Evolutionary conservation across 2,329 filamentous ascomycete species (phyloP).

Genomic region (Pestalotiopsis sp.): DNA sequence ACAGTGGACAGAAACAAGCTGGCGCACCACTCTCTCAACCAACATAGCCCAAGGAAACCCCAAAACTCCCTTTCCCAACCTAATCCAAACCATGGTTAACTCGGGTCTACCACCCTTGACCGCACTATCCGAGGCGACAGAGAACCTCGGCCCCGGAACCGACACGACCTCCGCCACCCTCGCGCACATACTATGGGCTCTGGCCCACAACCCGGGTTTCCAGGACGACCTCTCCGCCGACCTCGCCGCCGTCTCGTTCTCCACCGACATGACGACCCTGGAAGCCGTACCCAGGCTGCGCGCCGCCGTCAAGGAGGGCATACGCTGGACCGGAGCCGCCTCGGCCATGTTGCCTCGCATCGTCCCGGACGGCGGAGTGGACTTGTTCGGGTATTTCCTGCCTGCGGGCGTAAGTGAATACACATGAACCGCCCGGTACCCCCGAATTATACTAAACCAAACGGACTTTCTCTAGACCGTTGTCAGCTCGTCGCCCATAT

Average conservation of each 20-base stretch:
- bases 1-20: slow-evolving; percentile 7
- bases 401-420: not conserved
- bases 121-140: slow-evolving; percentile 1
- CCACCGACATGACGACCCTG: slow-evolving; percentile 7
- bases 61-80: not conserved
- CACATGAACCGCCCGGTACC: not conserved
- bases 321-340: slow-evolving; percentile 8
- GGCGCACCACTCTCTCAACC: not conserved
- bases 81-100: not conserved
- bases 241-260: slow-evolving; percentile 1
- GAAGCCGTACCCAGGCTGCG: slow-evolving; percentile 1
- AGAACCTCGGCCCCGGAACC: slow-evolving; percentile 5
- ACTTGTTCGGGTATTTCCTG: not conserved
- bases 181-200: slow-evolving; percentile 4
- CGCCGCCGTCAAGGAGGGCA: slow-evolving; percentile 8
- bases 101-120: not conserved
- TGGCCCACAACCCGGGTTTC: slow-evolving; percentile 2
- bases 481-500: slow-evolving; percentile 5
- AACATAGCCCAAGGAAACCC: not conserved
- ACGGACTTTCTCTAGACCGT: not conserved
- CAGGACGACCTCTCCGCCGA: not conserved
- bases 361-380: not conserved
- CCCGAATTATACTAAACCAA: not conserved
- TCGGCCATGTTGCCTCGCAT: slow-evolving; percentile 3
- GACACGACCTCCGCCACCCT: slow-evolving; percentile 5